A percentile compares a stretch with the other conserved stretches of the same genome.
phyloP scores from a whole-genome alignment of 179 eudicot genomes.

The Spinacia oleracea region DNA sequence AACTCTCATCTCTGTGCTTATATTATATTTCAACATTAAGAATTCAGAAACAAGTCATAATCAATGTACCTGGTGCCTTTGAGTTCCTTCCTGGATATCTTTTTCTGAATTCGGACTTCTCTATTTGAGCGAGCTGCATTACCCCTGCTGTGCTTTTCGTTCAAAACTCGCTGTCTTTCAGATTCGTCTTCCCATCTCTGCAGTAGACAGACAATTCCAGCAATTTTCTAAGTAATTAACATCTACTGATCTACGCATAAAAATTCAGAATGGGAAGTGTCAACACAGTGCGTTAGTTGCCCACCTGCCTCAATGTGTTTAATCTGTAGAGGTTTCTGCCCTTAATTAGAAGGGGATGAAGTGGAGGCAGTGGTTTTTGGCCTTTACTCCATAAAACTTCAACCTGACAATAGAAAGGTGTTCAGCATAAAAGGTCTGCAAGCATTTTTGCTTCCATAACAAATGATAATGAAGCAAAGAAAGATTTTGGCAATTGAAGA shows the following conservation, averaged over 20 bases:
- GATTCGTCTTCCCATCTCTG: conserved; percentile 86
- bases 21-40: neutral
- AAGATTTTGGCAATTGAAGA: neutral
- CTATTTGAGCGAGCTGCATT: conserved; percentile 59
- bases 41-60: neutral
- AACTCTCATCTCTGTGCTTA: neutral
- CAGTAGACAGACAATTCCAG: conserved; percentile 2
- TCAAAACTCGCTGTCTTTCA: conserved; percentile 55
- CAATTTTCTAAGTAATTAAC: neutral
- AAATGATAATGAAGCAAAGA: neutral
- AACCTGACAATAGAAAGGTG: conserved; percentile 39
- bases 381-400: conserved; percentile 94
- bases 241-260: neutral
- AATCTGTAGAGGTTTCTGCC: conserved; percentile 81
- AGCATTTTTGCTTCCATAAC: neutral
- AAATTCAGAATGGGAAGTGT: neutral
- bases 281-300: neutral
- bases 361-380: conserved; percentile 70
- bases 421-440: neutral
- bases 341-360: conserved; percentile 78
- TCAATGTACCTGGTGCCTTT: conserved; percentile 42
- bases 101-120: conserved; percentile 59
- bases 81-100: conserved; percentile 43
- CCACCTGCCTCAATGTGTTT: conserved; percentile 78
- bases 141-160: conserved; percentile 76